A percentile compares a stretch with the other conserved stretches of the same genome.
phyloP scores from a whole-genome alignment of 345 rosid species.

The Eucalyptus regnans region DNA sequence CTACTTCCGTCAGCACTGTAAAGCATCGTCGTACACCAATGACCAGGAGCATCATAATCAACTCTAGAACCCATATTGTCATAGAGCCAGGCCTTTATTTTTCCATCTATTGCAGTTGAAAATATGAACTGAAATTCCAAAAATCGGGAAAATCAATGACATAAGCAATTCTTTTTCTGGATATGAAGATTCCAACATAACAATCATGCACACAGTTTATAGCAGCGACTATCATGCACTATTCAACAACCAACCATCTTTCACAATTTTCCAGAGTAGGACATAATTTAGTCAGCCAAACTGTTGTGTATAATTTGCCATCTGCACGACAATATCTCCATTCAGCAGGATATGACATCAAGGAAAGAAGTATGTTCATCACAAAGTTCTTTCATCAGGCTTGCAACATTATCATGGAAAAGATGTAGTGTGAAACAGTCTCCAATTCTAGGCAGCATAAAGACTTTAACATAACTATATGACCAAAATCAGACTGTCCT shows the following conservation, averaged over 20 bases:
- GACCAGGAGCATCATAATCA: constrained; percentile 90
- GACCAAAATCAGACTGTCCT: background rate
- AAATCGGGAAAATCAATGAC: background rate
- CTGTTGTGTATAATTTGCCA: background rate
- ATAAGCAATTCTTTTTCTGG: background rate
- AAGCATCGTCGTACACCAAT: constrained; percentile 71
- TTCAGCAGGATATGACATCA: background rate
- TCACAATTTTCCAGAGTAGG: background rate
- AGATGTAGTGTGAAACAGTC: background rate
- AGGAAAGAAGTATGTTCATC: background rate
- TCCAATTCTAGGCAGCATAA: background rate
- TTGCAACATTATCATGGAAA: background rate
- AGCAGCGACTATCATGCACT: background rate
- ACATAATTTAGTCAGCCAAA: background rate
- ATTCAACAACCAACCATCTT: background rate
- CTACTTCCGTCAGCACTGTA: constrained; percentile 91
- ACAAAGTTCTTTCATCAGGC: background rate
- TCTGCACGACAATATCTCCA: background rate
- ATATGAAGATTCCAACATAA: background rate
- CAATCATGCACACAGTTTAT: background rate
- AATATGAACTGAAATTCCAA: constrained; percentile 54
- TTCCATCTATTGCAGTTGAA: constrained; percentile 85
- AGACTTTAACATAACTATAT: background rate
- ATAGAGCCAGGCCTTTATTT: constrained; percentile 92
- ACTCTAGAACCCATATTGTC: constrained; percentile 72